Evolutionary conservation across 2,329 filamentous ascomycete genomes (phyloP), one percentile per base, ranked within the genome.

Genomic region (Alternaria tenuissima): DNA sequence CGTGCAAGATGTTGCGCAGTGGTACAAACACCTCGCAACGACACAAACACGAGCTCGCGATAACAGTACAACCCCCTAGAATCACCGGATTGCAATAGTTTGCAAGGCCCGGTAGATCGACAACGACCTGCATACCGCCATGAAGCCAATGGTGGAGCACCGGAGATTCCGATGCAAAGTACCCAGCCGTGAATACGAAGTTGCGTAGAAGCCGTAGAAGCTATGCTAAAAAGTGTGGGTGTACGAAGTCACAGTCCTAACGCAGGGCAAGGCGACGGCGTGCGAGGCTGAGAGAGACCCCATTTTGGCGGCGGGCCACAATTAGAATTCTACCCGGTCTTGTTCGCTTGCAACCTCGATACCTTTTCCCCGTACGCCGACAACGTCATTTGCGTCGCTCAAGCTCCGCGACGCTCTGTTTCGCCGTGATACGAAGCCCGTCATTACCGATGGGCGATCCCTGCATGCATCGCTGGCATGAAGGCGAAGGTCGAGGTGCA

Each of bases 381-480:
- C 54, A 59, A 55, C 62, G 64, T 63, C 64, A 66, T 57, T 52
- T n/a, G 54, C 59, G 55, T 62, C 55, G 38, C 38, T 22, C 28
- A 58, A 47, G 46, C 57, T 57, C 53, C 51, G 34, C 18, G 44
- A 24, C 22, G 16, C 22, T 32, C 26, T 28, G 36, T 38, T 38
- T 26, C 9, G 30, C 46, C 46, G 46, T 38, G 30, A 49, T 26
- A 49, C 46, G 46, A 49, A 36, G 30, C 32, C 18, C 20, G 18
- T 49, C 46, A 49, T 49, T 49, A 49, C 46, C 20, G 46, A 38
- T 24, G 30, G 20, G 32, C 14, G 46, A 36, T 49, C 46, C 46
- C 16, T 32, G 46, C 24, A 57, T 61, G 12, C 36, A 55, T 61
- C 52, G 57, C 63, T 41, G 57, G 59, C 39, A 41, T 57, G 49